phyloP scores from a whole-genome alignment of 2,329 filamentous ascomycete genomes.

The Incumbomyces lentus region DNA sequence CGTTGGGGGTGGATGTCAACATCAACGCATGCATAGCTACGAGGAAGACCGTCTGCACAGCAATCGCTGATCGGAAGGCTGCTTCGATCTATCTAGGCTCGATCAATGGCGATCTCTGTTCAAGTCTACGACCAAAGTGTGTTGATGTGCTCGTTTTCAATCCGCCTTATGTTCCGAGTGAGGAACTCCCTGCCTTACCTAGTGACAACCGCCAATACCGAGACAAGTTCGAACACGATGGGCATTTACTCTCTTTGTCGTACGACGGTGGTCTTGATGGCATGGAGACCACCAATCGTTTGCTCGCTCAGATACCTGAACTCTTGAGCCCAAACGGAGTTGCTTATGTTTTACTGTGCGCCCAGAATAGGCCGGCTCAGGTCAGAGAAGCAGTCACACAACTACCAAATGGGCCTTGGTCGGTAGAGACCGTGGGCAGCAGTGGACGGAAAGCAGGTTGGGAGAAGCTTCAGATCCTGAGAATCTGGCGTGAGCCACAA shows the following conservation, averaged over 20 bases:
- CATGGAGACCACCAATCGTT: conserved; percentile 82
- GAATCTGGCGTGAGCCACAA: conserved; percentile 59
- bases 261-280: conserved; percentile 84
- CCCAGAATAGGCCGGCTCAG: conserved; percentile 72
- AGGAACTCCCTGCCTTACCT: conserved; percentile 53
- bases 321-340: conserved; percentile 60
- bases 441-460: conserved; percentile 85
- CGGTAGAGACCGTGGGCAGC: conserved; percentile 62
- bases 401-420: conserved; percentile 51
- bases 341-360: conserved; percentile 81
- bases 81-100: conserved; percentile 49
- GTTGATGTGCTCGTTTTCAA: conserved; percentile 92
- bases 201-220: conserved; percentile 3
- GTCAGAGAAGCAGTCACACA: conserved; percentile 54
- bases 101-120: conserved; percentile 59
- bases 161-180: conserved; percentile 88
- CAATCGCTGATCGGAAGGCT: conserved; percentile 32
- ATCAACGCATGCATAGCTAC: conserved; percentile 71
- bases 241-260: conserved; percentile 69
- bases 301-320: conserved; percentile 59
- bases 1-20: conserved; percentile 76
- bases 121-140: conserved; percentile 45
- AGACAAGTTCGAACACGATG: conserved; percentile 62
- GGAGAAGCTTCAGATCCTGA: conserved; percentile 84
- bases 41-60: conserved; percentile 51